A percentile compares a stretch with the other conserved stretches of the same genome.
Conservation (phyloP, 345 rosid genomes). For the Populus deltoides region DNA sequence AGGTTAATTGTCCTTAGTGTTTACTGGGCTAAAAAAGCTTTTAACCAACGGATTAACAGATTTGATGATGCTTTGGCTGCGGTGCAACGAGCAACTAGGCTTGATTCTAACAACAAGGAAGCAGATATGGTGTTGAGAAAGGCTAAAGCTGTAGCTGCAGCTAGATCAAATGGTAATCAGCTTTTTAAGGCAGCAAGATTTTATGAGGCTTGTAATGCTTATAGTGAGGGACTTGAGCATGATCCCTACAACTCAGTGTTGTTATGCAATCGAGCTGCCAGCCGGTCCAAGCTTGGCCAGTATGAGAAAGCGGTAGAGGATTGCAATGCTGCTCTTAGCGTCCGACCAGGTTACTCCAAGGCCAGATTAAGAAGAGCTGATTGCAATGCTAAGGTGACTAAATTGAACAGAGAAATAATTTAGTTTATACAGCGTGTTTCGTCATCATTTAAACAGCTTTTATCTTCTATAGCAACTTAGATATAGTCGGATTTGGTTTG, state of each 20-base stretch:
- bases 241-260: constrained; percentile 74
- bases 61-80: constrained; percentile 70
- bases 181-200: constrained; percentile 54
- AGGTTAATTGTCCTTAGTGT: not conserved
- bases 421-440: not conserved
- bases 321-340: constrained; percentile 59
- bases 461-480: not conserved
- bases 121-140: constrained; percentile 43
- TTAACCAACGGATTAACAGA: constrained; percentile 6
- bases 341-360: constrained; percentile 63
- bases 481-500: not conserved
- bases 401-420: not conserved
- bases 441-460: not conserved
- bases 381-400: constrained; percentile 64
- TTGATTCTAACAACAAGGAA: constrained; percentile 69
- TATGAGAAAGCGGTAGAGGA: constrained; percentile 67
- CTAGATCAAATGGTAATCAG: constrained; percentile 71
- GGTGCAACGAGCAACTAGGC: constrained; percentile 60
- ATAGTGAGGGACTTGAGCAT: constrained; percentile 69
- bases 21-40: not conserved
- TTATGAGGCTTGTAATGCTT: constrained; percentile 53
- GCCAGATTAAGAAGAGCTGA: constrained; percentile 89
- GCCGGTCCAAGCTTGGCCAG: constrained; percentile 60
- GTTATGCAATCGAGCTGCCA: constrained; percentile 86
- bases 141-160: constrained; percentile 52